Evolutionary conservation across 495 filamentous ascomycete genomes (phyloP).

Genomic region (Podospora conica): DNA sequence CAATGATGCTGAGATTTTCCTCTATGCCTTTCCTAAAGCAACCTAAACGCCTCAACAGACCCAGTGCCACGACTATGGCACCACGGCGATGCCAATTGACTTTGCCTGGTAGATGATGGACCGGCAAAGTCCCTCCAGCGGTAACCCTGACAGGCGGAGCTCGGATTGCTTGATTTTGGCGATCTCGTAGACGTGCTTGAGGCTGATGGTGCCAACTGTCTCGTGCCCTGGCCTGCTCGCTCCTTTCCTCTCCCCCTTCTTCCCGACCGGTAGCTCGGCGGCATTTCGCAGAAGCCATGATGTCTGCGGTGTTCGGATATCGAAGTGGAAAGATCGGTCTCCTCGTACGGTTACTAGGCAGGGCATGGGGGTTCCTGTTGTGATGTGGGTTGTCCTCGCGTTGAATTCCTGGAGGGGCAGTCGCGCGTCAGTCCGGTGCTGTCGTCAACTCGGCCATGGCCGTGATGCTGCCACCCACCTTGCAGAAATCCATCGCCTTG

Average conservation of each 20-base stretch:
- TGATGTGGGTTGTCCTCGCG: slow-evolving; percentile 82
- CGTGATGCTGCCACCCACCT: slow-evolving; percentile 51
- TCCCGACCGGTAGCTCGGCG: slow-evolving; percentile 61
- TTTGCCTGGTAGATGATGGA: slow-evolving; percentile 82
- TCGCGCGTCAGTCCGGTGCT: neutral
- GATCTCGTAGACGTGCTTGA: slow-evolving; percentile 98
- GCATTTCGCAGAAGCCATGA: slow-evolving; percentile 82
- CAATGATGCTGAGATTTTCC: neutral
- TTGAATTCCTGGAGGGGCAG: slow-evolving; percentile 77
- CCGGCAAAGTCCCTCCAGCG: slow-evolving; percentile 74
- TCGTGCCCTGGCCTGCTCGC: slow-evolving; percentile 74
- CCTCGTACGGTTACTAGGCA: slow-evolving; percentile 85
- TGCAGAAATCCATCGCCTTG: slow-evolving; percentile 99
- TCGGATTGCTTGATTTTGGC: slow-evolving; percentile 92
- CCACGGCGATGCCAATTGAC: slow-evolving; percentile 78
- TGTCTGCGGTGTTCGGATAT: slow-evolving; percentile 86
- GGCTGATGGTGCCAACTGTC: slow-evolving; percentile 68
- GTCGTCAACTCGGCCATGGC: neutral
- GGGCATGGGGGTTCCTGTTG: slow-evolving; percentile 77
- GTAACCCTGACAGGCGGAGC: slow-evolving; percentile 70
- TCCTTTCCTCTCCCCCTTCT: slow-evolving; percentile 73
- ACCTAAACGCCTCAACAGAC: neutral
- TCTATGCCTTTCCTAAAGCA: neutral
- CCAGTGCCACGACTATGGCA: slow-evolving; percentile 45
- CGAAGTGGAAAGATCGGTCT: slow-evolving; percentile 90